Conservation (phyloP, 1,139 yeast species). For the Debaryomycetaceae sp. region DNA sequence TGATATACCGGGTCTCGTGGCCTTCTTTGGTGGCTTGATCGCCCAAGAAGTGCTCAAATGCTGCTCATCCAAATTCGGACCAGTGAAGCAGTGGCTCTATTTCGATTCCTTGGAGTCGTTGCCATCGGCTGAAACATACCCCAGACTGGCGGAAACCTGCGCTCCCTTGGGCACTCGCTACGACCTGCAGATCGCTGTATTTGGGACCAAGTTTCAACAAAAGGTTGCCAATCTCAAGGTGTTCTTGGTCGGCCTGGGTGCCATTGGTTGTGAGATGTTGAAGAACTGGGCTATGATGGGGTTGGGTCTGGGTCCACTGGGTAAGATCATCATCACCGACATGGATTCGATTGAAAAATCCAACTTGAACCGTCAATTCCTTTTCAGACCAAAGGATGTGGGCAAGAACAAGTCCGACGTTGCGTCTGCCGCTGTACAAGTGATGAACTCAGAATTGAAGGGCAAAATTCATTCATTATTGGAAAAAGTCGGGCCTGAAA, state of each 20-base stretch:
- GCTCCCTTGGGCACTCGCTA: constrained; percentile 78
- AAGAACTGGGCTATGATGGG: constrained; percentile 99
- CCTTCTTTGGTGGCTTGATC: constrained; percentile 88
- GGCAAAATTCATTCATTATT: constrained; percentile 74
- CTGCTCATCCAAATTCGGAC: constrained; percentile 88
- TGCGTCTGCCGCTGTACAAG: constrained; percentile 78
- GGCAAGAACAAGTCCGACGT: constrained; percentile 88
- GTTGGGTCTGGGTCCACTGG: constrained; percentile 85
- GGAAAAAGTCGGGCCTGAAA: constrained; percentile 92
- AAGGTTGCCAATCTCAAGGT: constrained; percentile 71
- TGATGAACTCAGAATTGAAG: constrained; percentile 77
- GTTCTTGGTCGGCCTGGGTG: constrained; percentile 96
- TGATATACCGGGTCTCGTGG: constrained; percentile 85
- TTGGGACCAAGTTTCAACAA: constrained; percentile 76
- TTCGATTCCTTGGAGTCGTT: constrained; percentile 92
- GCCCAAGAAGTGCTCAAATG: constrained; percentile 98
- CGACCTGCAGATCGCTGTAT: constrained; percentile 91
- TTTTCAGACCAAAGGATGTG: constrained; percentile 91
- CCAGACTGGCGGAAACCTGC: constrained; percentile 68
- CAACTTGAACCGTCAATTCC: constrained; percentile 90
- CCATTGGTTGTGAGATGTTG: constrained; percentile 98
- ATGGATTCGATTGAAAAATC: constrained; percentile 94
- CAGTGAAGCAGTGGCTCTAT: constrained; percentile 86
- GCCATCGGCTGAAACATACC: constrained; percentile 54
- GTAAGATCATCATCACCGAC: constrained; percentile 83